Conservation (phyloP, 2,329 filamentous ascomycete genomes). For the Stromatinia cepivora region DNA sequence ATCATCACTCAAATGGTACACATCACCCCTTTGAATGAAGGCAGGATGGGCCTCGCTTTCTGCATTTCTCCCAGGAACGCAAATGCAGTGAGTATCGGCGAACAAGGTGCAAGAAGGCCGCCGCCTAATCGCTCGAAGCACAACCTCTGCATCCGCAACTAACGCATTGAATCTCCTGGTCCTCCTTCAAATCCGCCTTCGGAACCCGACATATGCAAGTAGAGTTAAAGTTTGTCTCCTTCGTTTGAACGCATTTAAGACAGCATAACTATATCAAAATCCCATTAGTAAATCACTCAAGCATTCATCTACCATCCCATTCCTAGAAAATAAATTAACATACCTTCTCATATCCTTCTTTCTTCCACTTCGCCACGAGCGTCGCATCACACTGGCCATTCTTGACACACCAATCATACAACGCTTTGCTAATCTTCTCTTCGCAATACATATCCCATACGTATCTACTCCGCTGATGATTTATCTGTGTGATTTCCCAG, state of each 20-base stretch:
- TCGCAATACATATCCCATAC: conserved; percentile 98
- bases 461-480: conserved; percentile 87
- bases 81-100: background rate
- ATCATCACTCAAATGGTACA: conserved; percentile 4
- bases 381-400: conserved; percentile 94
- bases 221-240: conserved; percentile 98
- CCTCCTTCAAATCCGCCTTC: conserved; percentile 83
- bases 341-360: conserved; percentile 97
- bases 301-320: background rate
- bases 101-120: background rate
- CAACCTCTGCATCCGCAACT: conserved; percentile 93
- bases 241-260: conserved; percentile 95
- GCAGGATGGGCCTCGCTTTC: background rate
- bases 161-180: conserved; percentile 88
- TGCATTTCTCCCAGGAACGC: background rate
- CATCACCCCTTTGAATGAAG: background rate
- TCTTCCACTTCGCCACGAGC: conserved; percentile 99
- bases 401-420: conserved; percentile 97
- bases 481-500: conserved; percentile 98
- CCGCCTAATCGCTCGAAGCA: conserved; percentile 72
- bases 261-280: conserved; percentile 71
- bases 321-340: conserved; percentile 31
- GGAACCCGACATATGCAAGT: conserved; percentile 97
- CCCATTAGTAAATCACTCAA: conserved; percentile 7
- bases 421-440: conserved; percentile 84